These are phyloP conservation scores for Cyclotella cryptica DNA, from an alignment of 108 stramenopile species.

Conservation along the genomic window DNA sequence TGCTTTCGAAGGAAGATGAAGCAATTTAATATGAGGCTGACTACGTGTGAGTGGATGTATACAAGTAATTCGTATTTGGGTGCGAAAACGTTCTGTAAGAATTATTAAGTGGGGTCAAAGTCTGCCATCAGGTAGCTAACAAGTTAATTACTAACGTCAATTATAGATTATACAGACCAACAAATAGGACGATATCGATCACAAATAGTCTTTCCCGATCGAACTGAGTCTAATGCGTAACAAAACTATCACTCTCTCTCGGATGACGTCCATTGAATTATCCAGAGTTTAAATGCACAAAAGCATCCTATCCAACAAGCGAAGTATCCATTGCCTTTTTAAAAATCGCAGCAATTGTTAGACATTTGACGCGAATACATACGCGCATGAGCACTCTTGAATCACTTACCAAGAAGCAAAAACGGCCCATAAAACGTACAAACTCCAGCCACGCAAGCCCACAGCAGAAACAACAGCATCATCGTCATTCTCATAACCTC, in stretches of 20 bases:
- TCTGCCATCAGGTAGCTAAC: too few species aligned
- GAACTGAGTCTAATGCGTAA: too few species aligned
- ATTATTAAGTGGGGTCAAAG: too few species aligned
- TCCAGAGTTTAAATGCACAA: slow-evolving; percentile 28
- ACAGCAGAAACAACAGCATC: slow-evolving; percentile 36
- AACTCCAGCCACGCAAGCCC: slow-evolving; percentile 31
- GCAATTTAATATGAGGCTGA: slow-evolving; percentile 17
- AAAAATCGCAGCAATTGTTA: slow-evolving; percentile 2
- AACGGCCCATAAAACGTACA: slow-evolving; percentile 50
- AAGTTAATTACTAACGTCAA: too few species aligned
- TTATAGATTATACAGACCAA: too few species aligned
- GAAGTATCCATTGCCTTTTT: slow-evolving; percentile 42
- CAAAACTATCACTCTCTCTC: not conserved
- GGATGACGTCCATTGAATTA: slow-evolving; percentile 26
- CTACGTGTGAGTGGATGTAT: not conserved
- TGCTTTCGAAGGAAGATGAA: slow-evolving; percentile 40
- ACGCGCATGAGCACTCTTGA: not conserved
- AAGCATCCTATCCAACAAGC: slow-evolving; percentile 40
- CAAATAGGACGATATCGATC: too few species aligned
- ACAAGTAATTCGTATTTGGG: not conserved
- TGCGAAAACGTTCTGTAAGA: too few species aligned
- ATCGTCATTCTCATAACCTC: slow-evolving; percentile 41
- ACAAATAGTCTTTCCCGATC: too few species aligned
- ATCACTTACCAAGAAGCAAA: slow-evolving; percentile 20
- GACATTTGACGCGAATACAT: not conserved